These are phyloP conservation scores for Vitellaria paradoxa DNA, from an alignment of 179 eudicot genomes.

Conservation along the genomic window DNA sequence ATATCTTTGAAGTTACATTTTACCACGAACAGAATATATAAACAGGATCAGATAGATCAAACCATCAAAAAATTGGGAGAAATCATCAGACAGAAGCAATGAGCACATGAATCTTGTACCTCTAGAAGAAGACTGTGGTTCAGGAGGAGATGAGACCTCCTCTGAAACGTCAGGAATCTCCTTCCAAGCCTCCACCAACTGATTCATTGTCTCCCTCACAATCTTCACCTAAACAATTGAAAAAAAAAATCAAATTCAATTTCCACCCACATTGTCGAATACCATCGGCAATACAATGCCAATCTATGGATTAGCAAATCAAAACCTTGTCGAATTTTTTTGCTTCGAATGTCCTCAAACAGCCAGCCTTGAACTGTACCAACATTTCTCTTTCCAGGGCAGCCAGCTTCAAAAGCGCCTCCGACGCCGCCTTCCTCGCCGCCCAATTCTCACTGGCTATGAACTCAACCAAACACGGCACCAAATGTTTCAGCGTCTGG, in stretches of 20 bases:
- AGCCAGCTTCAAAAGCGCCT: conserved; percentile 60
- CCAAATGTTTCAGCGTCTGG: conserved; percentile 48
- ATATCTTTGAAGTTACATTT: neutral
- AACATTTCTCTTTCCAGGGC: conserved; percentile 48
- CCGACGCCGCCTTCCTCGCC: conserved; percentile 74
- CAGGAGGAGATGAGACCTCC: conserved; percentile 53
- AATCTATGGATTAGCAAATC: neutral
- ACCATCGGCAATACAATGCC: too few species aligned
- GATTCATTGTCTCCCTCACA: conserved; percentile 75
- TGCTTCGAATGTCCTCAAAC: conserved; percentile 69
- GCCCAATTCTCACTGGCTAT: conserved; percentile 79
- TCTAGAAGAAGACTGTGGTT: conserved; percentile 53
- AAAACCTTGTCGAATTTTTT: conserved; percentile 71
- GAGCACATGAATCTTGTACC: conserved; percentile 33
- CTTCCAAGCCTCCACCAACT: conserved; percentile 72
- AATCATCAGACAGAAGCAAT: neutral
- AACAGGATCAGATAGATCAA: neutral
- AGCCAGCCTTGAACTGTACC: conserved; percentile 47
- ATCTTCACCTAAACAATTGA: conserved; percentile 55
- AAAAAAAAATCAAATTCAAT: neutral
- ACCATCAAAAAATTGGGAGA: neutral
- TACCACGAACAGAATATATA: neutral
- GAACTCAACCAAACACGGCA: conserved; percentile 47
- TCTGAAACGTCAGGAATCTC: conserved; percentile 69
- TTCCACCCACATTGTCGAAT: neutral